Percentiles rank a stretch among this genome's conserved stretches.
These are phyloP conservation scores for Yarrowia bubula DNA, from an alignment of 805 yeast species.

Conservation along the genomic window DNA sequence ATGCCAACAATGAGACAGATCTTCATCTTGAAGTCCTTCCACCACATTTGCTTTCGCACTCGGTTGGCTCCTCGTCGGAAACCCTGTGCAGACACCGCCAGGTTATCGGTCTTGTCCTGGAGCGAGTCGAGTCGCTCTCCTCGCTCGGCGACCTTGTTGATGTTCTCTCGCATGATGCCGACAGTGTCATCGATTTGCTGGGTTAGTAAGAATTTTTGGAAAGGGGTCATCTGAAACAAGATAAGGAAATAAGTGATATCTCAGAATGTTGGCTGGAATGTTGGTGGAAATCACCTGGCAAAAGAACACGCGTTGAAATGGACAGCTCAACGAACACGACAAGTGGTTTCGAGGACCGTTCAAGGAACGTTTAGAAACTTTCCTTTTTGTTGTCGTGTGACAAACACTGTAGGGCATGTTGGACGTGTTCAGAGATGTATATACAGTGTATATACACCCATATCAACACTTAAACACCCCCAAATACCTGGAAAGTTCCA, in stretches of 20 bases:
- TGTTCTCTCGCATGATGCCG: slow-evolving; percentile 95
- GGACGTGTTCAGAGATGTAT: too few relatives aligned
- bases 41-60: slow-evolving; percentile 98
- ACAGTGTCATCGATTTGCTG: slow-evolving; percentile 92
- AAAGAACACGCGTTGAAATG: too few relatives aligned
- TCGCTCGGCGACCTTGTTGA: slow-evolving; percentile 90
- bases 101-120: slow-evolving; percentile 88
- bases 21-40: slow-evolving; percentile 96
- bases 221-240: neutral
- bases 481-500: neutral
- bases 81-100: slow-evolving; percentile 89
- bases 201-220: slow-evolving; percentile 17
- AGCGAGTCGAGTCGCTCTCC: slow-evolving; percentile 91
- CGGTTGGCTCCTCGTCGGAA: slow-evolving; percentile 96
- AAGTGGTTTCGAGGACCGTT: too few relatives aligned
- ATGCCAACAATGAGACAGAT: slow-evolving; percentile 79
- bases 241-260: neutral
- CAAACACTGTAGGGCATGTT: neutral
- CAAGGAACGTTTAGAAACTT: neutral
- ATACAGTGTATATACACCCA: neutral
- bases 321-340: too few relatives aligned
- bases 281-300: too few relatives aligned
- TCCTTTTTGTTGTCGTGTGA: neutral
- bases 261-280: too few relatives aligned
- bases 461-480: too few relatives aligned